phyloP scores from a whole-genome alignment of 192 early-diverging fungal species.

The Coemansia asiatica region DNA sequence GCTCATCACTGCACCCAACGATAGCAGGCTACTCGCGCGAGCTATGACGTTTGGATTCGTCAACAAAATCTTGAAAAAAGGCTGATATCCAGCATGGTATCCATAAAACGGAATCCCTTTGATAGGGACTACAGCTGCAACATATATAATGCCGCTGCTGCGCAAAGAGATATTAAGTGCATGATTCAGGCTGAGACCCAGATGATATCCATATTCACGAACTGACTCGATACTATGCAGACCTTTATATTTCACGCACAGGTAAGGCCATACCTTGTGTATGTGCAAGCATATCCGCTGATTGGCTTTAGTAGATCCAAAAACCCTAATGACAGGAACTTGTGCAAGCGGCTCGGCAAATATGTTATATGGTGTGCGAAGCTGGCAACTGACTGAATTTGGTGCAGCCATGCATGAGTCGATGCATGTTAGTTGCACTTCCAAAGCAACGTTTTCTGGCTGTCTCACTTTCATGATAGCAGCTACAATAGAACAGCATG shows the following conservation, averaged over 20 bases:
- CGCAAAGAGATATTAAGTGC: slow-evolving; percentile 58
- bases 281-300: slow-evolving; percentile 83
- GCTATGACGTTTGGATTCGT: slow-evolving; percentile 61
- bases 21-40: slow-evolving; percentile 66
- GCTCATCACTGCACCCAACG: slow-evolving; percentile 72
- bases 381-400: slow-evolving; percentile 18
- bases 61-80: slow-evolving; percentile 77
- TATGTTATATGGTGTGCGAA: slow-evolving; percentile 38
- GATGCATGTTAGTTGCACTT: slow-evolving; percentile 63
- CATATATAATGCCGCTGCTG: slow-evolving; percentile 23
- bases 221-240: slow-evolving; percentile 14
- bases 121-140: slow-evolving; percentile 70
- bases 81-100: slow-evolving; percentile 65
- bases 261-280: slow-evolving; percentile 80
- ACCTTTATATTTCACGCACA: slow-evolving; percentile 70
- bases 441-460: not conserved
- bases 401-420: slow-evolving; percentile 60
- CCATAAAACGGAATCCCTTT: slow-evolving; percentile 90
- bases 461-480: not conserved
- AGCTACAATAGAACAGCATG: not conserved
- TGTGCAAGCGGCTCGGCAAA: slow-evolving; percentile 29
- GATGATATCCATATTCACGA: slow-evolving; percentile 29
- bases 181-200: slow-evolving; percentile 64
- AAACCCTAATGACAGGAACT: slow-evolving; percentile 72
- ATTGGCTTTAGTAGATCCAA: slow-evolving; percentile 66